Base-by-base conservation (phyloP, 129 eudicot genomes). In the Sambucus nigra region DNA sequence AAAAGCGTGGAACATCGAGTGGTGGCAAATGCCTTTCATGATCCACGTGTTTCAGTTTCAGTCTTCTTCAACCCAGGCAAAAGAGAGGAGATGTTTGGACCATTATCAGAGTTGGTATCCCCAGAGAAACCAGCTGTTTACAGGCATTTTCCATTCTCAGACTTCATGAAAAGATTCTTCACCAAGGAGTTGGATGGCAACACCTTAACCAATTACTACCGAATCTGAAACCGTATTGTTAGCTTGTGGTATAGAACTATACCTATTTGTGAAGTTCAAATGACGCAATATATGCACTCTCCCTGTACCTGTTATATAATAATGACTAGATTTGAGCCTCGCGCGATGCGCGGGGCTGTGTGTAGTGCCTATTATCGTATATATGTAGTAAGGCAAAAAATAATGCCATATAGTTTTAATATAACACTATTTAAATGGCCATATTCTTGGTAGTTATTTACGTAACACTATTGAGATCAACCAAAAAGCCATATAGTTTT, bases 1-100 rank as follows among this genome's bases (percentile, higher is more conserved):
- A 78, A 55, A 58, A 78, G 85, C 12, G 85, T 65, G 53, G 67
- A 74, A 66, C 86, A 82, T 63, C 57, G 86, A 38, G 93, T 78
- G 14, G 16, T 78, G 65, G 82, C 86, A 17, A 82, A 78, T 51
- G 69, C 73, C 7, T 50, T 53, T 31, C 46, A 58, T 12, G 80
- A 69, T 16, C 72, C 82, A 18, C 82, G 83, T 17, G 71, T 82
- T 5, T 78, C 86, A 11, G 57, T 66, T 55, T 76, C 82, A n/a
- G 67, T 71, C 8, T 82, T 82, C 53, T 63, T 78, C 25, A 74
- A 62, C 20, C 82, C 85, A 24, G 55, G 75, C 69, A 41, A 46
- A n/a, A 63, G 75, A 58, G 75, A 78, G 22, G 24, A 39, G 22
- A 10, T 52, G 12, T 82, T 32, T 22, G 80, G 93, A 61, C 93